Evolutionary conservation across 306 rosid species (phyloP).

Genomic region (Quercus dentata): DNA sequence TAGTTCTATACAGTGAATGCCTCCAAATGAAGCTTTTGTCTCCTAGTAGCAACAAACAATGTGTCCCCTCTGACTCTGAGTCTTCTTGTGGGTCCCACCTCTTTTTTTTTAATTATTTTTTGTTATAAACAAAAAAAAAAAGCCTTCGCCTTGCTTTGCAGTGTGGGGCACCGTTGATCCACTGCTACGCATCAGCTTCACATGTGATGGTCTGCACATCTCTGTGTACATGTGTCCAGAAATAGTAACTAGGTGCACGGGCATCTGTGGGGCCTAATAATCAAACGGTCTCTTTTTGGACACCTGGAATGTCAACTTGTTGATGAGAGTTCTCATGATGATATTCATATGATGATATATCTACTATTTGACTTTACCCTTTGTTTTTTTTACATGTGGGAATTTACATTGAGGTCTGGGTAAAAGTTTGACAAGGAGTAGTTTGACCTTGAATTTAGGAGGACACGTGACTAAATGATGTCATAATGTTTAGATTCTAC

Average conservation of each 20-base stretch:
- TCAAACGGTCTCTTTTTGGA: neutral
- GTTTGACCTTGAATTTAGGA: too few relatives aligned
- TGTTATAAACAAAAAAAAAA: too few relatives aligned
- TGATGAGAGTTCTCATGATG: neutral
- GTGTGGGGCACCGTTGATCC: conserved; percentile 6
- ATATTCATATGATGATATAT: too few relatives aligned
- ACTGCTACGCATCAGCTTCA: conserved; percentile 33
- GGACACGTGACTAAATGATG: neutral
- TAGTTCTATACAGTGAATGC: neutral
- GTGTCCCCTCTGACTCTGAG: neutral
- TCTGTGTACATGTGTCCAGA: conserved; percentile 15
- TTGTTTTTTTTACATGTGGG: neutral
- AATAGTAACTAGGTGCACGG: conserved; percentile 25
- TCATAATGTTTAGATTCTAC: neutral
- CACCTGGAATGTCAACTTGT: neutral
- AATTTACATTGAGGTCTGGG: neutral
- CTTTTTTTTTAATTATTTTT: too few relatives aligned
- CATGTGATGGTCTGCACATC: conserved; percentile 39
- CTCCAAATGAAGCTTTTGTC: neutral
- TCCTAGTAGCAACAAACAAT: too few relatives aligned
- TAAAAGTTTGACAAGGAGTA: too few relatives aligned
- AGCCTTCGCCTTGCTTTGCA: neutral
- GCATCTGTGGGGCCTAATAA: conserved; percentile 2
- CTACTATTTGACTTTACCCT: neutral
- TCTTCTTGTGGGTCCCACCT: neutral